phyloP scores from a whole-genome alignment of 306 rosid species.

The Cucumis cinereus region DNA sequence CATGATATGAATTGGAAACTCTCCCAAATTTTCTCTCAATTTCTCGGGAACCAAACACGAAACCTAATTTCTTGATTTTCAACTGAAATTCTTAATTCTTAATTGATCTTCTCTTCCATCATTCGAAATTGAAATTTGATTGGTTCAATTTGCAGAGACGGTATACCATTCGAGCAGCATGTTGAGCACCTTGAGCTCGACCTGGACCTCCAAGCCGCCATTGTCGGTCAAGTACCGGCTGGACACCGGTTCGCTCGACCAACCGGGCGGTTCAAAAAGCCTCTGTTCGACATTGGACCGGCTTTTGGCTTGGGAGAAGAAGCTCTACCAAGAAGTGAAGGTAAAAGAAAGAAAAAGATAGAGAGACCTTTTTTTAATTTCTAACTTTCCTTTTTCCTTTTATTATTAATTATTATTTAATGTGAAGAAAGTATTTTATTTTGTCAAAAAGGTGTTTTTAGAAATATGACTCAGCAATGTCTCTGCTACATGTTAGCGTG shows the following conservation, averaged over 20 bases:
- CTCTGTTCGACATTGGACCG: constrained; percentile 81
- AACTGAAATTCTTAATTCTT: neutral
- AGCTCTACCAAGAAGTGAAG: constrained; percentile 88
- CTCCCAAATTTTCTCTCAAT: neutral
- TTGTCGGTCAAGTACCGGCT: constrained; percentile 77
- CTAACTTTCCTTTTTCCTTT: neutral
- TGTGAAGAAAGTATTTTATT: neutral
- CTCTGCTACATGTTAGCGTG: constrained; percentile 4
- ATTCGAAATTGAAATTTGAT: constrained; percentile 1
- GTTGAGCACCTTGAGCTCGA: constrained; percentile 85
- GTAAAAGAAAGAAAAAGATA: constrained; percentile 16
- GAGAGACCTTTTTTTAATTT: neutral
- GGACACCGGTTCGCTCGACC: constrained; percentile 43
- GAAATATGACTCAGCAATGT: constrained; percentile 3
- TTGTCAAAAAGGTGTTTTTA: neutral
- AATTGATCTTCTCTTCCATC: neutral
- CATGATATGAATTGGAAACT: neutral
- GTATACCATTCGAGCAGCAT: constrained; percentile 88
- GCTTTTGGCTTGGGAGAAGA: constrained; percentile 98
- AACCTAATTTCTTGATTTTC: neutral
- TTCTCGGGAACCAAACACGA: constrained; percentile 8
- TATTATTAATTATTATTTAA: neutral
- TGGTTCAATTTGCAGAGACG: constrained; percentile 43
- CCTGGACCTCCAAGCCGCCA: constrained; percentile 94
- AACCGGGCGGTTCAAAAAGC: constrained; percentile 61